Evolutionary conservation across 257 asterid genomes (phyloP).

Genomic region (Jasminum sambac): DNA sequence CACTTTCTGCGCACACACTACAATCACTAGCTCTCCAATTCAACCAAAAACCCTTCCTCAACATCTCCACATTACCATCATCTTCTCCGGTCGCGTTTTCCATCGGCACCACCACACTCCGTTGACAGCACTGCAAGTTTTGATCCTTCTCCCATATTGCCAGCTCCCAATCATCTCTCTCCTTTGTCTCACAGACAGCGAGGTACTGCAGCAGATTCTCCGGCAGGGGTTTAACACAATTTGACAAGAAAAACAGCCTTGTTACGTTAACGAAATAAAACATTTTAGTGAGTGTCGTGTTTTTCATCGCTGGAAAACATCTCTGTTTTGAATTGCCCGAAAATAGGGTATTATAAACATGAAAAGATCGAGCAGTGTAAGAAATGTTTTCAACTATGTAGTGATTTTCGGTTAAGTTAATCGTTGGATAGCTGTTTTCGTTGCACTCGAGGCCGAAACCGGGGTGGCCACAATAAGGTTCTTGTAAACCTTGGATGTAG

Average conservation of each 20-base stretch:
- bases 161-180: constrained; percentile 18
- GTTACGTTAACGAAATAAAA: constrained; percentile 1
- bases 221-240: constrained; percentile 26
- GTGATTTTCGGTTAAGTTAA: constrained; percentile 28
- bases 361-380: constrained; percentile 26
- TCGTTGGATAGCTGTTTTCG: constrained; percentile 32
- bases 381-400: constrained; percentile 39
- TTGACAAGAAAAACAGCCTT: constrained; percentile 39
- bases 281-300: constrained; percentile 15
- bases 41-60: background rate
- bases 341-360: constrained; percentile 25
- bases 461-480: constrained; percentile 50
- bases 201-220: constrained; percentile 19
- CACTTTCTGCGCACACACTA: too few species aligned
- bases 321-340: background rate
- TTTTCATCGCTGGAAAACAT: constrained; percentile 41
- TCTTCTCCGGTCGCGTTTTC: constrained; percentile 27
- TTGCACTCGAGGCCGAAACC: constrained; percentile 43
- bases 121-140: constrained; percentile 27
- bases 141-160: constrained; percentile 37
- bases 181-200: constrained; percentile 16
- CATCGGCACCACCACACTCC: constrained; percentile 45
- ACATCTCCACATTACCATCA: constrained; percentile 26
- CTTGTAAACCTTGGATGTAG: constrained; percentile 31
- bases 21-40: too few species aligned